Percentiles rank a stretch among this genome's conserved stretches.
These are phyloP conservation scores for Tetracladium marchalianum DNA, from an alignment of 495 filamentous ascomycete species.

Conservation along the genomic window DNA sequence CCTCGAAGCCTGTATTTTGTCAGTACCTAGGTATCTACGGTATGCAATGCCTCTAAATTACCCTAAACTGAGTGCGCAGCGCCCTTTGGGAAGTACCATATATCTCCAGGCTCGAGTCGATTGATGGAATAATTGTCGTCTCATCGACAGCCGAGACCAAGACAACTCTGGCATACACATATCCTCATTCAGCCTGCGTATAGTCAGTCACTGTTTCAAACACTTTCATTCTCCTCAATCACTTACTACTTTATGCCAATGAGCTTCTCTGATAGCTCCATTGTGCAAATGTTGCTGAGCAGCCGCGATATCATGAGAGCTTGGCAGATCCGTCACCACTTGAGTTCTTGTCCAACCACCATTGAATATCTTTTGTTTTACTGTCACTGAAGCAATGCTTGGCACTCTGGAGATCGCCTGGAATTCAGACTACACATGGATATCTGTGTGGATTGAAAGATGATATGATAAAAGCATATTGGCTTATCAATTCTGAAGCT, in stretches of 20 bases:
- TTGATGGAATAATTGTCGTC: conserved; percentile 44
- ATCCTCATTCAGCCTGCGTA: conserved; percentile 54
- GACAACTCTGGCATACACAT: conserved; percentile 47
- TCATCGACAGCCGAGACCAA: conserved; percentile 50
- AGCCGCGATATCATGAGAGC: conserved; percentile 50
- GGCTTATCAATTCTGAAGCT: too few relatives aligned
- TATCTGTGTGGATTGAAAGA: too few relatives aligned
- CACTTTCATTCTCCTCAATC: neutral
- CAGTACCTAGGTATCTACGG: neutral
- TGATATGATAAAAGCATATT: too few relatives aligned
- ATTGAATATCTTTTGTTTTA: conserved; percentile 44
- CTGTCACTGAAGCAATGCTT: conserved; percentile 41
- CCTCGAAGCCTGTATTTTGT: conserved; percentile 31
- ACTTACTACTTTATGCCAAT: conserved; percentile 56
- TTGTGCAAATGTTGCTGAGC: conserved; percentile 56
- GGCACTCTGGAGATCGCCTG: too few relatives aligned
- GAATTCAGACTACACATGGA: too few relatives aligned
- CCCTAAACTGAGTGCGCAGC: conserved; percentile 46
- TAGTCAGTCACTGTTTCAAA: conserved; percentile 2
- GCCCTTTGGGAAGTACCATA: conserved; percentile 63
- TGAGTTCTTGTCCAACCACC: conserved; percentile 59
- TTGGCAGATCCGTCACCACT: conserved; percentile 47
- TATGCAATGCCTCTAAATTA: neutral
- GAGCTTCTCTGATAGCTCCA: conserved; percentile 51
- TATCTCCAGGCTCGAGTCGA: conserved; percentile 46